These are phyloP conservation scores for Lathyrus tuberosus DNA, from an alignment of 306 rosid species.

Conservation along the genomic window DNA sequence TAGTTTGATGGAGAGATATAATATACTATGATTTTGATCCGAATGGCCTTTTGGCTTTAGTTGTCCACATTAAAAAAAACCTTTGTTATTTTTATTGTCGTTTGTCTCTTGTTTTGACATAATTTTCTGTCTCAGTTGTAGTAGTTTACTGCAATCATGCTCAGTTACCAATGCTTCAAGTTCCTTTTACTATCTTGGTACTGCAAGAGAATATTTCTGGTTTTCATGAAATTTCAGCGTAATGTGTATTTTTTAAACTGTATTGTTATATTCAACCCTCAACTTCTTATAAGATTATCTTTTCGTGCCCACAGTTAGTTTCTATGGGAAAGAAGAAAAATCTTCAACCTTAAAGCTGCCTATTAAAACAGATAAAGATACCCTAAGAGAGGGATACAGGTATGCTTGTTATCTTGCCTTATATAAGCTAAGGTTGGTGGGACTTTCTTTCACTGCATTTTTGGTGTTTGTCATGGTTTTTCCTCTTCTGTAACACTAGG, in stretches of 20 bases:
- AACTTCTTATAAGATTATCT: slow-evolving; percentile 20
- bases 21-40: slow-evolving; percentile 5
- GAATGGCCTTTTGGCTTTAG: not conserved
- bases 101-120: slow-evolving; percentile 7
- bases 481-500: not conserved
- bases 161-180: slow-evolving; percentile 8
- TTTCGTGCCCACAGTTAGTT: slow-evolving; percentile 57
- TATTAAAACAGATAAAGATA: slow-evolving; percentile 88
- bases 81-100: not conserved
- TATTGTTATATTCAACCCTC: slow-evolving; percentile 14
- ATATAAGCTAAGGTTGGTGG: slow-evolving; percentile 1
- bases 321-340: slow-evolving; percentile 71
- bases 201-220: slow-evolving; percentile 12
- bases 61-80: not conserved
- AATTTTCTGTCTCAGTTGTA: slow-evolving; percentile 5
- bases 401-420: slow-evolving; percentile 33
- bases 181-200: slow-evolving; percentile 18
- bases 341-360: slow-evolving; percentile 61
- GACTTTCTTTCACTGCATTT: slow-evolving; percentile 19
- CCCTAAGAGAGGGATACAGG: slow-evolving; percentile 91
- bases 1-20: slow-evolving; percentile 17
- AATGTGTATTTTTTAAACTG: slow-evolving; percentile 8
- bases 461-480: slow-evolving; percentile 10
- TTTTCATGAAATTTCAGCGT: slow-evolving; percentile 25
- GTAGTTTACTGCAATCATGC: slow-evolving; percentile 10